These are phyloP conservation scores for Phaeosphaeriaceae sp. DNA, from an alignment of 2,329 filamentous ascomycete genomes.

Conservation along the genomic window DNA sequence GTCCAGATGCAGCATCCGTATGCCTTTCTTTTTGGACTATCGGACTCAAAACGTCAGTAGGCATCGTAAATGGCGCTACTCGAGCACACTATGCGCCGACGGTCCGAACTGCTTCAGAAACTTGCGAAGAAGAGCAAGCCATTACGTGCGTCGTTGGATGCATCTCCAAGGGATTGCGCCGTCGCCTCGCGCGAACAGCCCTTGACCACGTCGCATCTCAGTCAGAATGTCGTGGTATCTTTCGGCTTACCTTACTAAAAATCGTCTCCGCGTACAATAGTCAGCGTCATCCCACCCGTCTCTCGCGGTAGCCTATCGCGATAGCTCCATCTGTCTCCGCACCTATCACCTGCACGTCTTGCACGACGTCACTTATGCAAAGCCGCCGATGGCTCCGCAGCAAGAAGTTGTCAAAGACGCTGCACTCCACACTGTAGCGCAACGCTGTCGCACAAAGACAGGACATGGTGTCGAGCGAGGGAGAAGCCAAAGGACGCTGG, in stretches of 20 bases:
- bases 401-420: slow-evolving; percentile 6
- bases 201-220: not conserved
- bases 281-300: slow-evolving; percentile 17
- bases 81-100: slow-evolving; percentile 4
- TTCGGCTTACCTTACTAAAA: not conserved
- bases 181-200: not conserved
- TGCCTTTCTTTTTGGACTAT: not conserved
- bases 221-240: not conserved
- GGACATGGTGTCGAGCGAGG: not conserved
- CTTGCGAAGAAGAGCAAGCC: not conserved
- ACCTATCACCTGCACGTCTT: slow-evolving; percentile 15
- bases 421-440: slow-evolving; percentile 12
- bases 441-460: slow-evolving; percentile 9
- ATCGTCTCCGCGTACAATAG: slow-evolving; percentile 7
- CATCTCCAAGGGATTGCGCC: not conserved
- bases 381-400: slow-evolving; percentile 12
- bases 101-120: slow-evolving; percentile 6
- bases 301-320: slow-evolving; percentile 12
- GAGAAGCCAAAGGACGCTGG: slow-evolving; percentile 4
- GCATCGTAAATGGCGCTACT: not conserved
- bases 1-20: not conserved
- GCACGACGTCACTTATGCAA: slow-evolving; percentile 21
- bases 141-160: not conserved
- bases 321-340: slow-evolving; percentile 16
- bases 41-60: slow-evolving; percentile 6